Evolutionary conservation across 2,329 filamentous ascomycete genomes (phyloP), one percentile per base, ranked within the genome.

Genomic region (Penicillium concentricum): DNA sequence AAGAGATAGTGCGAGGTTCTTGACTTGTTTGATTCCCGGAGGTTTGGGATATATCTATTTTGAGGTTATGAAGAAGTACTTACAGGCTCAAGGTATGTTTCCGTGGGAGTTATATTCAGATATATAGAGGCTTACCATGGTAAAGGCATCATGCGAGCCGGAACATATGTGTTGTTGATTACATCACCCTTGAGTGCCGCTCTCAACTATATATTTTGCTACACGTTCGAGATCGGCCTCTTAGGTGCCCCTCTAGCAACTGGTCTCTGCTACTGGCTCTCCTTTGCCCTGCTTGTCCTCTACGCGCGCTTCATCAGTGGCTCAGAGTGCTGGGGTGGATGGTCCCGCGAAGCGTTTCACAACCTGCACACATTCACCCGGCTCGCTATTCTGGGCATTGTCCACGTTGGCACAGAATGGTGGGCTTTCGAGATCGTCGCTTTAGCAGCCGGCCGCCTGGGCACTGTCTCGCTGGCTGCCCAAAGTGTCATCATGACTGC

Each of bases 341-440:
- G 86, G 72, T 84, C 84, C 7, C 79, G 81, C 4, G 82, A 81
- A 46, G 88, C 87, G 2, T 69, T 89, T n/a, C 78, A 82, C 1
- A 89, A 92, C 65, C 79, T 89, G 16, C 76, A 82, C 16, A 85
- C 86, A 0, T 96, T 96, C 70, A 81, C 89, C 1, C 84, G 86
- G 10, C 84, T 96, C 4, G 90, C 91, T 0, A 74, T 88, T 15
- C 78, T 95, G 0, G 92, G 91, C 0, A 81, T 95, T 41, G 76
- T 95, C 4, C 91, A 95, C 61, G 89, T 96, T 5, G 92, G 90
- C 4, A 94, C 91, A 0, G 92, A 96, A 74, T 96, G 91, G 91
- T 95, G 91, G 91, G 92, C 91, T 0, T 96, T 96, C 66, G 91
- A 95, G 74, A 93, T 95, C 62, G 90, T 95, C 2, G 90, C 91